These are phyloP conservation scores for Thelephora terrestris DNA, from an alignment of 1,284 basidiomycete genomes.

Conservation along the genomic window DNA sequence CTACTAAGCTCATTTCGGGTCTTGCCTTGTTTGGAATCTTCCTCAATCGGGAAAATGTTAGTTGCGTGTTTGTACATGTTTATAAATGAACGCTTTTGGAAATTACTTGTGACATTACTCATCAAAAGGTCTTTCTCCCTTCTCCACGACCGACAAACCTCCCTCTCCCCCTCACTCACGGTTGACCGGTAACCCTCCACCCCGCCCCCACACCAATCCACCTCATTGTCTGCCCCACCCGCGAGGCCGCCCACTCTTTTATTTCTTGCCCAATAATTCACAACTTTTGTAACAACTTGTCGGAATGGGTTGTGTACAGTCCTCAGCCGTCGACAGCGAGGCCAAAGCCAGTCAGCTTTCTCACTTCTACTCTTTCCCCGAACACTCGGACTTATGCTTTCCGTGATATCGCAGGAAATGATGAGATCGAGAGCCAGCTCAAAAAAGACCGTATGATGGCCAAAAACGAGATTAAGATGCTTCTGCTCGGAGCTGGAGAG, in stretches of 20 bases:
- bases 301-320: slow-evolving; percentile 69
- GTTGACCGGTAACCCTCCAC: slow-evolving; percentile 10
- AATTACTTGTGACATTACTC: too few species aligned
- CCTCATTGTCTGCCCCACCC: slow-evolving; percentile 2
- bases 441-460: slow-evolving; percentile 87
- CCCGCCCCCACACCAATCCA: slow-evolving; percentile 5
- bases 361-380: slow-evolving; percentile 2
- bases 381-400: slow-evolving; percentile 1
- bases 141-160: slow-evolving; percentile 2
- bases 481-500: slow-evolving; percentile 87
- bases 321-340: slow-evolving; percentile 61
- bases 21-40: too few species aligned
- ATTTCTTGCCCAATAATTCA: slow-evolving; percentile 8
- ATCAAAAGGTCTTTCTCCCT: background rate
- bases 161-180: slow-evolving; percentile 1
- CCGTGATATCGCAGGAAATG: slow-evolving; percentile 51
- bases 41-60: too few species aligned
- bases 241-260: slow-evolving; percentile 13
- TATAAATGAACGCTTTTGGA: too few species aligned
- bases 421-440: slow-evolving; percentile 93
- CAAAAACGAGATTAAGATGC: slow-evolving; percentile 93
- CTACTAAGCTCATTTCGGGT: too few species aligned
- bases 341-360: slow-evolving; percentile 68
- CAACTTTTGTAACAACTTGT: slow-evolving; percentile 9
- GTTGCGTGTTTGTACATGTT: too few species aligned